Percentiles rank a stretch among this genome's conserved stretches.
These are phyloP conservation scores for Phytophthora pseudosyringae DNA, from an alignment of 352 stramenopile genomes.

Conservation along the genomic window DNA sequence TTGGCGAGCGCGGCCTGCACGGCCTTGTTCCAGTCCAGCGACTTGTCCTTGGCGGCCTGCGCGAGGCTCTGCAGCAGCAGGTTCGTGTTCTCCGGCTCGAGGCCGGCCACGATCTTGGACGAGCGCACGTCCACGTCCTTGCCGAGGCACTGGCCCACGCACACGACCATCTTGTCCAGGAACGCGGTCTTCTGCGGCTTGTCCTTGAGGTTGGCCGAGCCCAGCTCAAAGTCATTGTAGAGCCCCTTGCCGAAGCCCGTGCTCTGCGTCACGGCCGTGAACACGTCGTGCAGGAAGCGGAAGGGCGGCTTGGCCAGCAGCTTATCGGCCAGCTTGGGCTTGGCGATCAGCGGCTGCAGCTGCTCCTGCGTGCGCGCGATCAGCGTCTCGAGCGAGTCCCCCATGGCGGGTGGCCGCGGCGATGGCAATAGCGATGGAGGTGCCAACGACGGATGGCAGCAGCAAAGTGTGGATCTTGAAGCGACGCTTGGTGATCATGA, in stretches of 20 bases:
- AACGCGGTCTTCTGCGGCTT: constrained; percentile 87
- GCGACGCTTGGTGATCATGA: constrained; percentile 7
- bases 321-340: constrained; percentile 96
- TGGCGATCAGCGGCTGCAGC: constrained; percentile 91
- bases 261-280: constrained; percentile 84
- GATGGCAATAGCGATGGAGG: neutral
- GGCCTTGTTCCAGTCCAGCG: constrained; percentile 70
- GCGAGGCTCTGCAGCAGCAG: constrained; percentile 77
- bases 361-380: constrained; percentile 83
- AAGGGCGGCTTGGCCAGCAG: constrained; percentile 96
- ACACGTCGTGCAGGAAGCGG: constrained; percentile 96
- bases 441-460: too few relatives aligned
- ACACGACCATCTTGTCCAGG: constrained; percentile 90
- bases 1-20: constrained; percentile 70
- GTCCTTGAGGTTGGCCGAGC: constrained; percentile 87
- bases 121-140: constrained; percentile 77
- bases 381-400: constrained; percentile 65
- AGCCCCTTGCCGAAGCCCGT: constrained; percentile 90
- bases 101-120: constrained; percentile 85
- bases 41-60: constrained; percentile 56
- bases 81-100: constrained; percentile 89
- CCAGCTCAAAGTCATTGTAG: constrained; percentile 83
- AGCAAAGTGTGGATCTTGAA: too few relatives aligned
- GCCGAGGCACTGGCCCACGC: constrained; percentile 66
- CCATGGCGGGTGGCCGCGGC: constrained; percentile 47